Evolutionary conservation across 192 early-diverging fungal species (phyloP).

Genomic region (Diversispora epigaea): DNA sequence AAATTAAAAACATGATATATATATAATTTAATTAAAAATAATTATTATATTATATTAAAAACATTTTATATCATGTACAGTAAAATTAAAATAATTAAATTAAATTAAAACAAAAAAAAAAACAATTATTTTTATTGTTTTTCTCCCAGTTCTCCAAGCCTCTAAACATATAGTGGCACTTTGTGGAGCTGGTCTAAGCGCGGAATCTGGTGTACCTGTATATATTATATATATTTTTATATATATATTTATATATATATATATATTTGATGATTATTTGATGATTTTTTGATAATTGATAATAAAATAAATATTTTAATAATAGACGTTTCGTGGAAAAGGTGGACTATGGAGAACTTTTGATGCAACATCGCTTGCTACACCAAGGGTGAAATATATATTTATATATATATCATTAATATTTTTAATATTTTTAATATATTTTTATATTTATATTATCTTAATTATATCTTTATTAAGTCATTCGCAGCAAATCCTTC

Average conservation of each 20-base stretch:
- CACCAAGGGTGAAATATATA: background rate
- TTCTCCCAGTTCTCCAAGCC: background rate
- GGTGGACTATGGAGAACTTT: slow-evolving; percentile 20
- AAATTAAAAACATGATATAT: no score
- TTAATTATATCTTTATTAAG: slow-evolving; percentile 6
- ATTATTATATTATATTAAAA: no score
- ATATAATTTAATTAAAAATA: no score
- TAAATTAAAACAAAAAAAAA: no score
- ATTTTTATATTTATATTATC: no score
- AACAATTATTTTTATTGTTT: background rate
- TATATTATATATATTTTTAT: background rate
- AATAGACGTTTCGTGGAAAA: slow-evolving; percentile 30
- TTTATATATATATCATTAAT: background rate
- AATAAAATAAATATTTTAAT: background rate
- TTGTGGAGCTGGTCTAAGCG: slow-evolving; percentile 26
- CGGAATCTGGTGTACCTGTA: slow-evolving; percentile 29
- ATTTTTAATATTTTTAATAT: slow-evolving; percentile 11
- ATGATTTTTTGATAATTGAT: background rate
- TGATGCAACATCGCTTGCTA: slow-evolving; percentile 14
- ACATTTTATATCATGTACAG: no score
- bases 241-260: background rate
- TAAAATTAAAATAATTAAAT: background rate
- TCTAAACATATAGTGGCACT: slow-evolving; percentile 25
- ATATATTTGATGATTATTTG: background rate
- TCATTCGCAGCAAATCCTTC: slow-evolving; percentile 25